phyloP scores from a whole-genome alignment of 352 stramenopile species.

The Phytophthora litchii region DNA sequence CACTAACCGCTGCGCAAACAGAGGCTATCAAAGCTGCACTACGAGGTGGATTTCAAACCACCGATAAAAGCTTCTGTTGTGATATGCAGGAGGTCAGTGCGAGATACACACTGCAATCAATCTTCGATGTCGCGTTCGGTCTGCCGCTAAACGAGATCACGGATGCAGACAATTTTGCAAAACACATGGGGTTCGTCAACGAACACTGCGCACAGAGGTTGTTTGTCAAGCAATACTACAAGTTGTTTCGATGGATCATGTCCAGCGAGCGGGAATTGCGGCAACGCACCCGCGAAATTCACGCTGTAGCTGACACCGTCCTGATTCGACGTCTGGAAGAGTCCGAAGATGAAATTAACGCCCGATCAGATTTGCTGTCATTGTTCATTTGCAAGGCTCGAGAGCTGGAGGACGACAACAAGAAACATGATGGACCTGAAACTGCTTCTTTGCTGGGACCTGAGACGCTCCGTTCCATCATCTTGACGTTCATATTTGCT shows the following conservation, averaged over 20 bases:
- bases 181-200: constrained; percentile 62
- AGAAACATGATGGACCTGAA: background rate
- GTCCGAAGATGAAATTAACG: constrained; percentile 29
- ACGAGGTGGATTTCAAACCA: background rate
- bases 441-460: constrained; percentile 23
- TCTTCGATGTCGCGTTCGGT: constrained; percentile 70
- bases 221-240: constrained; percentile 75
- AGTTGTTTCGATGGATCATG: constrained; percentile 61
- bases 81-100: constrained; percentile 63
- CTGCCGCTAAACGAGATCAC: constrained; percentile 40
- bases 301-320: constrained; percentile 53
- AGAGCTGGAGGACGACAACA: constrained; percentile 27
- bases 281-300: constrained; percentile 33
- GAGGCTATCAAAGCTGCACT: constrained; percentile 9
- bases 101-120: constrained; percentile 57
- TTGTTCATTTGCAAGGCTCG: constrained; percentile 63
- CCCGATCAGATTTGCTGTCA: constrained; percentile 53
- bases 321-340: constrained; percentile 46
- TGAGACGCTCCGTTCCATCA: constrained; percentile 60
- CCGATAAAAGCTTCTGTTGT: constrained; percentile 26
- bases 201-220: constrained; percentile 58
- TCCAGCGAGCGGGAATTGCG: constrained; percentile 57
- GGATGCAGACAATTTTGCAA: constrained; percentile 41
- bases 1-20: constrained; percentile 13
- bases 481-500: constrained; percentile 86